Percentiles rank a stretch among this genome's conserved stretches.
phyloP scores from a whole-genome alignment of 1,284 basidiomycete genomes.

The Boletus mariae region DNA sequence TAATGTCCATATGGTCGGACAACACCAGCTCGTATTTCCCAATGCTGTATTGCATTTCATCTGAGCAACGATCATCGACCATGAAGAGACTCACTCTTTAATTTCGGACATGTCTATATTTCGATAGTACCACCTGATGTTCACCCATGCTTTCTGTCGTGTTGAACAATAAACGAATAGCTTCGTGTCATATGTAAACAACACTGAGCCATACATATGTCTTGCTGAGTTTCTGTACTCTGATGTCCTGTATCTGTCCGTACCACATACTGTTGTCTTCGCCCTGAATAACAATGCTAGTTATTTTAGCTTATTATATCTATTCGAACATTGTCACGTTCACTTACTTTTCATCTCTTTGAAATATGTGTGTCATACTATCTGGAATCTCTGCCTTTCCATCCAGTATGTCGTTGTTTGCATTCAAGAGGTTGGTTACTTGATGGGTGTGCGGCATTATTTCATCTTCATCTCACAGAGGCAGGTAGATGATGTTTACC shows the following conservation, averaged over 20 bases:
- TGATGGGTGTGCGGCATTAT: neutral
- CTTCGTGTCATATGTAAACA: neutral
- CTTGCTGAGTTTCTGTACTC: neutral
- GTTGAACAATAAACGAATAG: neutral
- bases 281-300: neutral
- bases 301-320: neutral
- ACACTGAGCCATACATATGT: neutral
- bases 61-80: neutral
- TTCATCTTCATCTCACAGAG: neutral
- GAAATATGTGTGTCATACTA: neutral
- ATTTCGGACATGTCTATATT: neutral
- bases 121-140: neutral
- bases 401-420: neutral
- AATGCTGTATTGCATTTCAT: neutral
- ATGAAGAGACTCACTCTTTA: neutral
- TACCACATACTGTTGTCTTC: neutral
- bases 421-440: neutral
- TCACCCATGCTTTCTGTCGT: neutral
- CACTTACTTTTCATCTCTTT: neutral
- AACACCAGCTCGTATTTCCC: neutral
- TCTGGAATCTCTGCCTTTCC: neutral
- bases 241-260: neutral
- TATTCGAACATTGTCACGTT: neutral
- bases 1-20: constrained; percentile 2
- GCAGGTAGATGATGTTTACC: no score